Evolutionary conservation across 495 filamentous ascomycete species (phyloP).

Genomic region (Hypoxylon crocopeplum): DNA sequence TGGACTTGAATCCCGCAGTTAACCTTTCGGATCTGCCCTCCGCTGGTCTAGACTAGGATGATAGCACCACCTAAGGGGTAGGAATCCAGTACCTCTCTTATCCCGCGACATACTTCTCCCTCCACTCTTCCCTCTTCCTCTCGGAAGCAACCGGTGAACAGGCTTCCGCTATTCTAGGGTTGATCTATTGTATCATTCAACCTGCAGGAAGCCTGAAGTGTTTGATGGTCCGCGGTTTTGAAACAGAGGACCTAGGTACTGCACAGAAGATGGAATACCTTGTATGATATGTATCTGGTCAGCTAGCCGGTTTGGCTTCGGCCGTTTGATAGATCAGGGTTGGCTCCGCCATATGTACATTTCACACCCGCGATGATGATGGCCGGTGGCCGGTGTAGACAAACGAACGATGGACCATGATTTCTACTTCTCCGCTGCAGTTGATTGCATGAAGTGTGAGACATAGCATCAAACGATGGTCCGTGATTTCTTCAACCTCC

Average conservation of each 20-base stretch:
- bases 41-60: constrained; percentile 55
- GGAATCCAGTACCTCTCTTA: too few species aligned
- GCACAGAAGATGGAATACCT: too few species aligned
- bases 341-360: constrained; percentile 31
- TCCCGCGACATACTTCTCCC: constrained; percentile 22
- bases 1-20: constrained; percentile 63
- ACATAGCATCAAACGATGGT: background rate
- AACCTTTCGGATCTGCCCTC: constrained; percentile 47
- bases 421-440: too few species aligned
- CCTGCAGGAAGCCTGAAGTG: too few species aligned
- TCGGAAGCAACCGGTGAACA: constrained; percentile 5
- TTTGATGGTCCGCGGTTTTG: too few species aligned
- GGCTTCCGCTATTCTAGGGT: too few species aligned
- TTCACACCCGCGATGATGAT: constrained; percentile 12
- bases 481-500: background rate
- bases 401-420: constrained; percentile 39
- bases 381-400: constrained; percentile 38
- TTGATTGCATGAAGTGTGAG: too few species aligned
- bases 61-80: too few species aligned
- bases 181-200: too few species aligned
- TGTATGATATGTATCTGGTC: too few species aligned
- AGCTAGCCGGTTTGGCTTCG: too few species aligned
- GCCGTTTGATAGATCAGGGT: constrained; percentile 22
- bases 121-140: constrained; percentile 24
- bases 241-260: too few species aligned